Conservation (phyloP, 306 rosid genomes). For the Cucumis hystrix region DNA sequence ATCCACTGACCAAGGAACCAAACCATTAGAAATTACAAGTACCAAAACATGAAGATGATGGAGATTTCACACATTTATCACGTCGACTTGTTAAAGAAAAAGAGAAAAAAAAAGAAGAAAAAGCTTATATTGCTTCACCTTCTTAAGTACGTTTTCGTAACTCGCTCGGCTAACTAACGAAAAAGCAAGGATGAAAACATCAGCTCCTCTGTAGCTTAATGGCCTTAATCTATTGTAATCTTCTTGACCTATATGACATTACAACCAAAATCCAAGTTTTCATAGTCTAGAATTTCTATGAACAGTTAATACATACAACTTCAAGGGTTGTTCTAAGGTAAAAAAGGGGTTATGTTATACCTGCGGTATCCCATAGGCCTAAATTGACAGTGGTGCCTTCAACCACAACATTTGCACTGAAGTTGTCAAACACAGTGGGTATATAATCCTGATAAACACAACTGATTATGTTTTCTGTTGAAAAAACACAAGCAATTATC, state of each 20-base stretch:
- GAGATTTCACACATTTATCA: neutral
- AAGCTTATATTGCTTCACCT: constrained; percentile 25
- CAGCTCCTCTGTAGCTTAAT: constrained; percentile 89
- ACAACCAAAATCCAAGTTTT: neutral
- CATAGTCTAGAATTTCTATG: neutral
- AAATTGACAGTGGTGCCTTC: constrained; percentile 78
- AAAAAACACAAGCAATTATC: neutral
- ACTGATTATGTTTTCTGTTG: neutral
- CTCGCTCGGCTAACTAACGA: constrained; percentile 79
- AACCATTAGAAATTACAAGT: neutral
- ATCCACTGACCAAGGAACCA: constrained; percentile 49
- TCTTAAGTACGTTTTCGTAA: constrained; percentile 70
- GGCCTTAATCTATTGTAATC: constrained; percentile 89
- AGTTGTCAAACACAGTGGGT: constrained; percentile 89
- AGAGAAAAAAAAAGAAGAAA: neutral
- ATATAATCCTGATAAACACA: constrained; percentile 59
- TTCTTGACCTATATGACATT: constrained; percentile 52
- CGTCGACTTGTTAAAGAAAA: neutral
- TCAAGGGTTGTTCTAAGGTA: neutral
- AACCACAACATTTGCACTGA: constrained; percentile 88
- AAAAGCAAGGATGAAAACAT: constrained; percentile 81
- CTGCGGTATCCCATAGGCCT: constrained; percentile 96
- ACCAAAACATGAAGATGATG: neutral
- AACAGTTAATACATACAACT: neutral
- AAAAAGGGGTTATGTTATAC: constrained; percentile 17